These are phyloP conservation scores for Ogataea neopini DNA, from an alignment of 805 yeast species.

Conservation along the genomic window DNA sequence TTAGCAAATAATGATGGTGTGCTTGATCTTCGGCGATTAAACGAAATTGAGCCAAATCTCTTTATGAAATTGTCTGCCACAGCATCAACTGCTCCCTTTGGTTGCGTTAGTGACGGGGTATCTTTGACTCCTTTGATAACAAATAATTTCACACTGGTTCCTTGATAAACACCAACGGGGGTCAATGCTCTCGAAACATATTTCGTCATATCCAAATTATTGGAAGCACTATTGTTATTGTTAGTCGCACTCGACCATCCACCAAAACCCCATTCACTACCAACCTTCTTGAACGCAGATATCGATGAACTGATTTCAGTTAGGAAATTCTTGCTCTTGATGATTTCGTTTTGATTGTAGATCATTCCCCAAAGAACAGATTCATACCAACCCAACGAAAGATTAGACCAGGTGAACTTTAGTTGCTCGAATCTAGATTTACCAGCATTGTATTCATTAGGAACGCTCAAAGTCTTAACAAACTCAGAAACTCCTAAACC, in stretches of 20 bases:
- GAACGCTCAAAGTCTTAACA: constrained; percentile 15
- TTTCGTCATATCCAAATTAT: constrained; percentile 7
- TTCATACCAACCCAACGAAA: constrained; percentile 75
- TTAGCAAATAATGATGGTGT: constrained; percentile 23
- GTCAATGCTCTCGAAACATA: constrained; percentile 18
- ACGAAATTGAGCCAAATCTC: constrained; percentile 47
- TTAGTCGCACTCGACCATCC: constrained; percentile 15
- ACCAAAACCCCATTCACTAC: constrained; percentile 39
- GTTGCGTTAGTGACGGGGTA: constrained; percentile 31
- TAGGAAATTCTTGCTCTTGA: constrained; percentile 30
- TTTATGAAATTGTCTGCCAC: constrained; percentile 50
- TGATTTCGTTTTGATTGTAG: constrained; percentile 42
- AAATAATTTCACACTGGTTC: constrained; percentile 47
- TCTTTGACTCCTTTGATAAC: constrained; percentile 29
- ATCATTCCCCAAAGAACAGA: constrained; percentile 63
- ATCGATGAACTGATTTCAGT: constrained; percentile 37
- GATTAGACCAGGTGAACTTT: constrained; percentile 60
- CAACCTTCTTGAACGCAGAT: constrained; percentile 34
- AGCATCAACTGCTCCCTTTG: constrained; percentile 48
- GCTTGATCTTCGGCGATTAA: constrained; percentile 29
- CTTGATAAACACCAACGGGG: constrained; percentile 43
- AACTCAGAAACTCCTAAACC: constrained; percentile 30
- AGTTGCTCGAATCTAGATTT: constrained; percentile 46
- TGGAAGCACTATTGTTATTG: not conserved
- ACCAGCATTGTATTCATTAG: constrained; percentile 42